phyloP scores from a whole-genome alignment of 1,139 yeast species.

The Geotrichum macrosporum region DNA sequence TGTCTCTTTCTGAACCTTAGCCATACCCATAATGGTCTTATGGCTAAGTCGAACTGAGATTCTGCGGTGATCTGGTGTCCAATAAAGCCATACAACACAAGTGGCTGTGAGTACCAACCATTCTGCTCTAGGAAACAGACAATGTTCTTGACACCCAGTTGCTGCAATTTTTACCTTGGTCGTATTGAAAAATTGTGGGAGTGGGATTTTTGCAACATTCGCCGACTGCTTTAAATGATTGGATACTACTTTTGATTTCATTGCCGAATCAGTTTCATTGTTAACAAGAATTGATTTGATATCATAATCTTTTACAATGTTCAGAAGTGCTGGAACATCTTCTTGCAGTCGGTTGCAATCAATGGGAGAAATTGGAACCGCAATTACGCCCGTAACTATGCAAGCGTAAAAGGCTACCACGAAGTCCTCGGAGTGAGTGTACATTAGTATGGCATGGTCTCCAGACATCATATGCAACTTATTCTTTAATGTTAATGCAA shows the following conservation, averaged over 20 bases:
- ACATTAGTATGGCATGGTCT: conserved; percentile 71
- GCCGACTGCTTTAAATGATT: conserved; percentile 57
- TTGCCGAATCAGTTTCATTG: conserved; percentile 61
- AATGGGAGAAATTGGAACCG: conserved; percentile 75
- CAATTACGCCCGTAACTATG: conserved; percentile 70
- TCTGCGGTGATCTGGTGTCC: conserved; percentile 69
- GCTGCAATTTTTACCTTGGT: conserved; percentile 56
- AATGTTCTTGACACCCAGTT: conserved; percentile 44
- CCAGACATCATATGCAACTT: conserved; percentile 57
- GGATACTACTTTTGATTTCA: conserved; percentile 65
- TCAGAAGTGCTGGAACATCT: conserved; percentile 66
- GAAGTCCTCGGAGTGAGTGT: conserved; percentile 82
- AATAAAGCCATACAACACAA: conserved; percentile 62
- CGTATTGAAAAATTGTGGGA: conserved; percentile 64
- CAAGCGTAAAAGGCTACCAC: conserved; percentile 83
- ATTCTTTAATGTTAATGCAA: conserved; percentile 53
- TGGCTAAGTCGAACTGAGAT: conserved; percentile 64
- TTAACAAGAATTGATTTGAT: conserved; percentile 73
- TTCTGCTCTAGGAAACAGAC: conserved; percentile 44
- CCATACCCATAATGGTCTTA: conserved; percentile 65
- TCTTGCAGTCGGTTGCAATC: conserved; percentile 67
- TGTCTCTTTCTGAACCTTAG: conserved; percentile 88
- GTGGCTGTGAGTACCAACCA: conserved; percentile 33
- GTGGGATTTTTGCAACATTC: conserved; percentile 40
- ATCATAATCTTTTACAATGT: conserved; percentile 63